These are phyloP conservation scores for Phytophthora vignae DNA, from an alignment of 352 stramenopile genomes.

Conservation along the genomic window DNA sequence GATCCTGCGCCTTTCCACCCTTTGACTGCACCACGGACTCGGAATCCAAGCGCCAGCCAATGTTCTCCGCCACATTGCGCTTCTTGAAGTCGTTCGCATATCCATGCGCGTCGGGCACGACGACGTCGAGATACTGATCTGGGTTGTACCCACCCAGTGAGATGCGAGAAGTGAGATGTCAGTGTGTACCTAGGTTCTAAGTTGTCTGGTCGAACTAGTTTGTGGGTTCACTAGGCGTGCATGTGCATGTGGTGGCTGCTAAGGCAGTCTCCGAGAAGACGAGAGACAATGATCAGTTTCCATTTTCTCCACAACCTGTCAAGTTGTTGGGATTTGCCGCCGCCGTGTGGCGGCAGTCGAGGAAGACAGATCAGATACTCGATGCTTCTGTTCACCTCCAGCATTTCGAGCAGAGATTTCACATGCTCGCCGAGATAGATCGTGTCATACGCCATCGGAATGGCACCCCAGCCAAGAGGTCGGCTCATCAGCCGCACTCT, in stretches of 20 bases:
- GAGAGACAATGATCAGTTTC: constrained; percentile 5
- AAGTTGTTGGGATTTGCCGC: constrained; percentile 8
- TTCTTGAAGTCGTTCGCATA: no score
- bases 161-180: neutral
- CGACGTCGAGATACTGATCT: neutral
- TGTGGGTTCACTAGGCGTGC: constrained; percentile 1
- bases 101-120: no score
- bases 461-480: neutral
- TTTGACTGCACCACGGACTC: neutral
- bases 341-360: constrained; percentile 1
- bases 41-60: neutral
- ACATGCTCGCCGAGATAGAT: neutral
- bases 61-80: no score
- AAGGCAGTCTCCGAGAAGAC: constrained; percentile 2
- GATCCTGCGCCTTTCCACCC: neutral
- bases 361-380: constrained; percentile 3
- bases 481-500: neutral
- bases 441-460: neutral
- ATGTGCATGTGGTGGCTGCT: constrained; percentile 6
- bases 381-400: neutral
- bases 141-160: constrained; percentile 1
- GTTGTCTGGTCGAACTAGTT: constrained; percentile 2
- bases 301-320: constrained; percentile 8
- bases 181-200: neutral
- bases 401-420: neutral